Base-by-base conservation (phyloP, 179 eudicot genomes). In the Nepenthes alata region DNA sequence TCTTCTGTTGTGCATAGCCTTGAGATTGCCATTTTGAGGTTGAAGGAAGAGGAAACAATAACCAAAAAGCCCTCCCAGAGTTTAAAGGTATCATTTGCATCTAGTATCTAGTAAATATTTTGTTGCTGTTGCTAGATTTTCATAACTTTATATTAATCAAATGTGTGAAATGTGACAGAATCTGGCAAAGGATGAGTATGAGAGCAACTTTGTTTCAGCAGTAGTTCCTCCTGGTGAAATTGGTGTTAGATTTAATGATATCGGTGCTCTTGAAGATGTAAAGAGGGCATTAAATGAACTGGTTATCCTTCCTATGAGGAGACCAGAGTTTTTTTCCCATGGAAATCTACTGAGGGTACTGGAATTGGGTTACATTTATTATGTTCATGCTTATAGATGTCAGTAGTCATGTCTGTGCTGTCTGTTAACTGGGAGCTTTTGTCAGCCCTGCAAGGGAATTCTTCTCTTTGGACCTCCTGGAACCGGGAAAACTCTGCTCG, bases 381-480 rank as follows among this genome's bases (percentile, higher is more conserved):
- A 6, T 50, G 13, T 52, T 11, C 9, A 49, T 53, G 47, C 6
- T 39, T 48, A 38, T 72, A 55, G 57, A 35, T 41, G 3, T 6
- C 3, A 57, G 59, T 3, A 7, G 38, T 6, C n/a, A 7, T 34
- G 12, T 15, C 7, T 6, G 13, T 4, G 52, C 52, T 8, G 11
- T 9, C 52, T 11, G 2, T 8, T 52, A 38, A 62, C 63, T 44
- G 37, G 53, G 54, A 56, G 47, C 41, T 72, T 70, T 72, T 71
- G 57, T 70, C 95, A 94, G 99, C 99, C 99, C 71, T 90, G 97
- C 90, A 94, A 90, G 70, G 98, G 99, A 12, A 87, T 94, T 70
- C 76, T 94, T 66, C 90, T 94, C 53, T 94, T 94, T 75, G 99
- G 99, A n/a, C 99, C 99, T 53, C 99, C 99, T 55, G 99, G 99